Base-by-base conservation (phyloP, 495 filamentous ascomycete genomes). In the Hypoxylon fragiforme region DNA sequence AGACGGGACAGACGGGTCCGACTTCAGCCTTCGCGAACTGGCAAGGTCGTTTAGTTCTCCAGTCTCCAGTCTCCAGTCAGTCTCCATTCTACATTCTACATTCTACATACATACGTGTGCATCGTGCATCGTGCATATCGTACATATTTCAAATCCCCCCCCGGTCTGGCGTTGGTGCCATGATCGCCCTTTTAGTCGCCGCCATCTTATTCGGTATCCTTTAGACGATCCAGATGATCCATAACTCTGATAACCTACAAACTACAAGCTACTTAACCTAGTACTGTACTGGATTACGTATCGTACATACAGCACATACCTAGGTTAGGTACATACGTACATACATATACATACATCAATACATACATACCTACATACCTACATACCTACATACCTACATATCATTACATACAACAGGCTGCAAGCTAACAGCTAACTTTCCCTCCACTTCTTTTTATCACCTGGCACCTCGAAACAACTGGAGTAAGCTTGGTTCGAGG, bases 251-350 rank as follows among this genome's bases (percentile, higher is more conserved):
- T 28, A 28, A 9, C 24, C 24, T 28, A 28, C n/a, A n/a, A 43
- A 53, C 36, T 49, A 38, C 55, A 44, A 48, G 37, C 43, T 46
- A 28, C 49, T n/a, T n/a, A n/a, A n/a, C n/a, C n/a, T n/a, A n/a
- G 45, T 43, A 30, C 24, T 36, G n/a, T 50, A 48, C 30, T 43
- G n/a, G n/a, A n/a, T n/a, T n/a, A n/a, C n/a, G n/a, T n/a, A n/a
- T n/a, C n/a, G n/a, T n/a, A n/a, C n/a, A n/a, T n/a, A n/a, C n/a
- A n/a, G 11, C 11, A 30, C 26, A 30, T 30, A 11, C 5, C 26
- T 30, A 30, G 26, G 26, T 30, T 30, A 30, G 26, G 26, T 30
- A 30, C 5, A 11, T 30, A 30, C n/a, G n/a, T n/a, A n/a, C n/a
- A n/a, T n/a, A n/a, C n/a, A n/a, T n/a, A n/a, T n/a, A n/a, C n/a